These are phyloP conservation scores for Gastrolobium bilobum DNA, from an alignment of 306 rosid genomes.

Conservation along the genomic window DNA sequence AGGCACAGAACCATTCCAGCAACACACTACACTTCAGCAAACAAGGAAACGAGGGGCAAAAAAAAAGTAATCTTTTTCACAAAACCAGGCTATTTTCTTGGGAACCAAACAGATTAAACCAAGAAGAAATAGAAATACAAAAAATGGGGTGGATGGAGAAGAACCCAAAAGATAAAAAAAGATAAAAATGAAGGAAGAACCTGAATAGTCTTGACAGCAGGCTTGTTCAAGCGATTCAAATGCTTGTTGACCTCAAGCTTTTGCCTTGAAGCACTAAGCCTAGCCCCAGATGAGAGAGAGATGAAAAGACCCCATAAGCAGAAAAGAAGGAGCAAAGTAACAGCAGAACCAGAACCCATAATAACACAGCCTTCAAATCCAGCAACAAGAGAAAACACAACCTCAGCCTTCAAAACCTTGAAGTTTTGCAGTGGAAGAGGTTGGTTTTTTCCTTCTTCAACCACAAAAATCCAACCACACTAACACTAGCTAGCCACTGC, in stretches of 20 bases:
- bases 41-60: background rate
- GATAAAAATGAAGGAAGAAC: conserved; percentile 42
- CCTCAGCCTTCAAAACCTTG: background rate
- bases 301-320: conserved; percentile 59
- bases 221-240: conserved; percentile 88
- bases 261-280: conserved; percentile 75
- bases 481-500: background rate
- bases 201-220: conserved; percentile 83
- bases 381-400: conserved; percentile 22
- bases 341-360: conserved; percentile 45
- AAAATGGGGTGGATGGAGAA: conserved; percentile 34
- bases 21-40: background rate
- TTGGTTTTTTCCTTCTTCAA: background rate
- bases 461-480: conserved; percentile 23
- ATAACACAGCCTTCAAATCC: conserved; percentile 46
- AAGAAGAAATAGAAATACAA: background rate
- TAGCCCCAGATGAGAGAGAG: conserved; percentile 70
- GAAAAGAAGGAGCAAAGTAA: conserved; percentile 47
- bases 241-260: conserved; percentile 83
- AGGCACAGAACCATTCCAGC: background rate
- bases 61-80: background rate
- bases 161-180: background rate
- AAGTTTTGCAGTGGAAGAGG: background rate
- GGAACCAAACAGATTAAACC: conserved; percentile 40
- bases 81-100: conserved; percentile 38